Conservation (phyloP, 208 protist species). For the Strigomonas culicis region DNA sequence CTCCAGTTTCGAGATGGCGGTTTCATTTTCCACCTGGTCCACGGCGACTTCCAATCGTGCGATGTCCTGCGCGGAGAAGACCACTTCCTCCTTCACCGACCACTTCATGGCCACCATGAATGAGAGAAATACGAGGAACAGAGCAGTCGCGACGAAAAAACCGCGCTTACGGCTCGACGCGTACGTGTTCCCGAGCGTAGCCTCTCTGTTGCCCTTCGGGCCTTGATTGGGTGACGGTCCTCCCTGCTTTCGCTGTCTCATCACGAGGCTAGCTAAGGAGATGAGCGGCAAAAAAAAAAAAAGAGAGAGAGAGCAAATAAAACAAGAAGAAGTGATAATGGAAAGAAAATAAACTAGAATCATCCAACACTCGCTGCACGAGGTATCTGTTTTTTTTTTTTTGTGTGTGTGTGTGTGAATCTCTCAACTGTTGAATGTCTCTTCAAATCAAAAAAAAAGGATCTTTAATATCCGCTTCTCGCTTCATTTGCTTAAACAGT, state of each 20-base stretch:
- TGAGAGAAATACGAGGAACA: constrained; percentile 8
- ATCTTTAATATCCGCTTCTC: no score
- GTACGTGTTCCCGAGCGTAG: neutral
- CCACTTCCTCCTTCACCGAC: neutral
- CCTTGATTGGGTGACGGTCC: neutral
- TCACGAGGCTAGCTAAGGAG: neutral
- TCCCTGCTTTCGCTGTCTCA: neutral
- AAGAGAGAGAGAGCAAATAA: neutral
- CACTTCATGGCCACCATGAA: neutral
- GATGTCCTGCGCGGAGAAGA: constrained; percentile 22
- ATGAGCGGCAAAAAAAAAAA: neutral
- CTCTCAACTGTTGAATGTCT: no score
- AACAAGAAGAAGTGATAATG: neutral
- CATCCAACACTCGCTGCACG: neutral
- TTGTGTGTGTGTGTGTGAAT: neutral
- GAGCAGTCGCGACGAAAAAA: constrained; percentile 10
- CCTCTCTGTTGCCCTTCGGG: neutral
- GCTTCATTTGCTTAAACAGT: no score
- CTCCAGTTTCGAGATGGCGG: constrained; percentile 20
- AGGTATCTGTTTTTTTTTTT: neutral
- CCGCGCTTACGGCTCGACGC: neutral
- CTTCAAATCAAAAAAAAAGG: no score
- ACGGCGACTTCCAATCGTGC: constrained; percentile 12
- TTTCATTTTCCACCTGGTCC: constrained; percentile 10
- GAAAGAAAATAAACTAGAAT: neutral